Conservation (phyloP, 139 green algal species). For the Bryopsis sp. region DNA sequence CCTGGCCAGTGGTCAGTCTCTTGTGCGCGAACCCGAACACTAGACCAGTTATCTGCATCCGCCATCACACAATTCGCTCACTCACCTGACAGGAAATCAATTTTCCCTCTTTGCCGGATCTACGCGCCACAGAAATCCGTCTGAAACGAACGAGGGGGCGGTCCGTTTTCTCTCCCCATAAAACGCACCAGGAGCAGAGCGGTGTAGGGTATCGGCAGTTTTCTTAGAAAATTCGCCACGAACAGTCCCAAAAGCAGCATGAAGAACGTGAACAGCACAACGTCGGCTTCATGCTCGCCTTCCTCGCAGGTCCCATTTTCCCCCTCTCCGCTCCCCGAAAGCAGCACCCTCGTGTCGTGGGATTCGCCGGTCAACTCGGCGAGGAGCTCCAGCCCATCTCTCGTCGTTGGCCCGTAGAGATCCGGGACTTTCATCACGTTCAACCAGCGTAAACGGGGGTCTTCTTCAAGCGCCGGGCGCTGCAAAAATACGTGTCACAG, state of each 20-base stretch:
- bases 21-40: neutral
- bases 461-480: too few species aligned
- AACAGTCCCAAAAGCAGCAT: constrained; percentile 7
- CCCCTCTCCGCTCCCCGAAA: too few species aligned
- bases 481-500: too few species aligned
- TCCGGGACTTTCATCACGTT: too few species aligned
- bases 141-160: neutral
- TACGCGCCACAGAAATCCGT: too few species aligned
- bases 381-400: too few species aligned
- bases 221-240: neutral
- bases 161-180: neutral
- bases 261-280: constrained; percentile 15
- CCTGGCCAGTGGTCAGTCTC: neutral
- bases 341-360: too few species aligned
- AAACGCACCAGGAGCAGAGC: constrained; percentile 3
- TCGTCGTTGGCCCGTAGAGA: too few species aligned
- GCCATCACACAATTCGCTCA: too few species aligned
- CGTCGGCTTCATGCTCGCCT: neutral
- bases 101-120: neutral
- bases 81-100: neutral
- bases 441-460: too few species aligned
- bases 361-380: too few species aligned
- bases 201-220: constrained; percentile 10
- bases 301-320: constrained; percentile 10
- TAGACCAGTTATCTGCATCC: neutral